Base-by-base conservation (phyloP, 352 stramenopile genomes). In the Phytophthora quininea region DNA sequence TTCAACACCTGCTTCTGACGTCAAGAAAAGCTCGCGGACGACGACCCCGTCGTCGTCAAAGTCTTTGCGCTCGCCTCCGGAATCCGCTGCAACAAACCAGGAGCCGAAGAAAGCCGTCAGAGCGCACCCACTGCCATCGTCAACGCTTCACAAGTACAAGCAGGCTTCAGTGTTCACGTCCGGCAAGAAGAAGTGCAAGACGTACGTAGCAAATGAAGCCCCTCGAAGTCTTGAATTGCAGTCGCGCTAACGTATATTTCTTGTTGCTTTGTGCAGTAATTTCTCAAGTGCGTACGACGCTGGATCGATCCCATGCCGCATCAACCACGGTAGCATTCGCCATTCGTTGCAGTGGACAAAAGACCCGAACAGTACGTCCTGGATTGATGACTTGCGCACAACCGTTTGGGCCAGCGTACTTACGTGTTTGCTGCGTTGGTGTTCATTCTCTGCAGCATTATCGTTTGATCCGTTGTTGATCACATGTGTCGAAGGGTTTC, bases 301-400 rank as follows among this genome's bases (percentile, higher is more conserved):
- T 1, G 86, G 82, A 7, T 90, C 71, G 2, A 90, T 93, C 54
- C 85, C 85, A 29, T 93, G 83, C 52, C 83, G 85, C 46, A 93
- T 93, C 55, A 91, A 93, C 62, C 85, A 93, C 55, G 85, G 85
- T 11, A 74, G 83, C 52, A 93, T 93, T 66, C 84, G 86, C 58
- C 88, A 92, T 51, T 56, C 74, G 0, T 30, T 93, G n/a, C 82
- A 92, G 27, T 93, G 85, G 85, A 93, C 76, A 15, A 89, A 84
- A 50, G 71, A 74, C 3, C 82, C 80, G 1, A 74, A 89, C n/a
- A 76, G 79, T 86, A 54, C 32, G 76, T 71, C 62, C 9, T 37
- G 19, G 19, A 24, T 24, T 24, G 19, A 24, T 24, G 19, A 24
- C 4, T 37, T 45, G 11, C 24, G 29, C 15, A 43, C 19, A 24